phyloP scores from a whole-genome alignment of 306 rosid species.

The Vigna reflexopilosa region DNA sequence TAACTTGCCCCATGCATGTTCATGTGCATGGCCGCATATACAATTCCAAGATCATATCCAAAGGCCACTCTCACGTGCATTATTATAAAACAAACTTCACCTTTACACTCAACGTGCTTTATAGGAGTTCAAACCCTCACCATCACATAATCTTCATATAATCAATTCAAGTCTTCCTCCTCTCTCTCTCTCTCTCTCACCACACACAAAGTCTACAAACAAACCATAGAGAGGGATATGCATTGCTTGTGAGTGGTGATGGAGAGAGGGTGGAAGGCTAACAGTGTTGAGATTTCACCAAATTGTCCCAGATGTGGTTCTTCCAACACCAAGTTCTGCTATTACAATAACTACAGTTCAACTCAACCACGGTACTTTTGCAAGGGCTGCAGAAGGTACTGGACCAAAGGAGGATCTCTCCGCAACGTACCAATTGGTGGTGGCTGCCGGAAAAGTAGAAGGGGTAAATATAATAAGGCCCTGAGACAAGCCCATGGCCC shows the following conservation, averaged over 20 bases:
- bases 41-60: slow-evolving; percentile 48
- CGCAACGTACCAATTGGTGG: slow-evolving; percentile 80
- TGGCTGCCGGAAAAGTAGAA: slow-evolving; percentile 57
- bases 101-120: slow-evolving; percentile 53
- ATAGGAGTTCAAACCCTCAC: slow-evolving; percentile 28
- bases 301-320: slow-evolving; percentile 83
- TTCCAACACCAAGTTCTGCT: slow-evolving; percentile 80
- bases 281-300: slow-evolving; percentile 63
- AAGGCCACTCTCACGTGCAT: slow-evolving; percentile 48
- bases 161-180: not conserved
- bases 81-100: slow-evolving; percentile 24
- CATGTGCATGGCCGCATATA: slow-evolving; percentile 55
- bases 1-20: slow-evolving; percentile 32
- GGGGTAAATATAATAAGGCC: slow-evolving; percentile 40
- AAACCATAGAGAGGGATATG: slow-evolving; percentile 21
- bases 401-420: slow-evolving; percentile 91
- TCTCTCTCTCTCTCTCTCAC: not conserved
- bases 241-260: slow-evolving; percentile 42
- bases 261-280: slow-evolving; percentile 78
- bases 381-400: slow-evolving; percentile 79
- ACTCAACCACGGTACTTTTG: slow-evolving; percentile 86
- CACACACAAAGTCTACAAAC: not conserved
- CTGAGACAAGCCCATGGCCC: slow-evolving; percentile 36
- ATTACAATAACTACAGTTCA: slow-evolving; percentile 85
- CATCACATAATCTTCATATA: slow-evolving; percentile 32